Evolutionary conservation across 441 rosid species (phyloP), one percentile per base, ranked within the genome.

Genomic region (Omphalea diandra): DNA sequence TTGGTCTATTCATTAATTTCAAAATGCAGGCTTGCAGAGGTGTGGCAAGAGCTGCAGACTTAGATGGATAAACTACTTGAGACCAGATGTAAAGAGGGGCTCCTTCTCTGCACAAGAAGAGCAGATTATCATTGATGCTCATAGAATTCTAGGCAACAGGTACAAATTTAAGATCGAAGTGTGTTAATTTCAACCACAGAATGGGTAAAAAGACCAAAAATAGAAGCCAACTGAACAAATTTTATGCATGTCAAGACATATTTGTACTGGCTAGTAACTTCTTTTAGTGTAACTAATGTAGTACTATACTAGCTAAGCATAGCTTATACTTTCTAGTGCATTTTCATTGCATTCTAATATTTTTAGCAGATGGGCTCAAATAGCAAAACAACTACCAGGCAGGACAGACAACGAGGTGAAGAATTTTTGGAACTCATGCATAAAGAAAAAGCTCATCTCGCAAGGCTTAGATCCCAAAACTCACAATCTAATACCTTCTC

Each of bases 21-120:
- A 35, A 24, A 46, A 46, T 69, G 67, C 73, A 89, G 95, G 96
- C 22, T 70, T 90, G 71, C 85, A 86, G 38, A 83, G 96, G 75
- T 87, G 92, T 73, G 95, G 95, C 20, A 89, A 86, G 77, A 87
- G 95, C 72, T 89, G 95, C 38, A 82, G 95, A 46, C 67, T 89
- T 73, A 83, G 92, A 79, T 89, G 95, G 95, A 86, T 89, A 67
- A 89, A 89, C 71, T 89, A 89, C 56, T 62, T 89, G 22, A 73
- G 91, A 56, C 91, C 96, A 22, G 93, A 88, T 57, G 61, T 90
- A 26, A 88, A 80, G 76, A 81, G 86, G 63, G 96, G 93, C 10
- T 22, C 90, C 31, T 86, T 90, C 57, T 81, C 83, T 7, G 81
- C 81, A 0, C 83, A 81, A 55, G 91, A 90, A 80, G 96, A 85